These are phyloP conservation scores for Sporopachydermia lactativora DNA, from an alignment of 805 yeast genomes.

Conservation along the genomic window DNA sequence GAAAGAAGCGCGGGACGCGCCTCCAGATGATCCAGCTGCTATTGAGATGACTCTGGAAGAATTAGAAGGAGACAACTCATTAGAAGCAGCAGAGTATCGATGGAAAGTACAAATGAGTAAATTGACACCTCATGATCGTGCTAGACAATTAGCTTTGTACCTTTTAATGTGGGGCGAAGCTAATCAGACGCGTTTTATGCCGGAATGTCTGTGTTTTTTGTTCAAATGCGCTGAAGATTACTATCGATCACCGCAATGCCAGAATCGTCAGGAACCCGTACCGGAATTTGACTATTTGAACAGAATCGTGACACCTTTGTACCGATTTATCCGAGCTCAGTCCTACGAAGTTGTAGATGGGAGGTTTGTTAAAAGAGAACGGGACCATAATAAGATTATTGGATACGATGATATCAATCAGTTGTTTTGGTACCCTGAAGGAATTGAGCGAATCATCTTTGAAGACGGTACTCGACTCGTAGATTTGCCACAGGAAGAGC, in stretches of 20 bases:
- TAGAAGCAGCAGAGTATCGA: constrained; percentile 67
- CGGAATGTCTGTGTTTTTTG: constrained; percentile 83
- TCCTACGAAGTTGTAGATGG: constrained; percentile 45
- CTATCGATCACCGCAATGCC: constrained; percentile 78
- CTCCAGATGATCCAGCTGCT: constrained; percentile 35
- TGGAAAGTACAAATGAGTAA: constrained; percentile 58
- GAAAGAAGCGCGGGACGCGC: constrained; percentile 34
- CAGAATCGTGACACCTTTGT: constrained; percentile 85
- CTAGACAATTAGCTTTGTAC: constrained; percentile 50
- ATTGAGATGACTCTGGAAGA: constrained; percentile 47
- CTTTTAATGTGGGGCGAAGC: constrained; percentile 68
- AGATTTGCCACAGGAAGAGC: constrained; percentile 80
- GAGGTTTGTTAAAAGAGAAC: constrained; percentile 43
- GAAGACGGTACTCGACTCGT: constrained; percentile 89
- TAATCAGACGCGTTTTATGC: constrained; percentile 78
- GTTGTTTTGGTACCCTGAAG: constrained; percentile 99
- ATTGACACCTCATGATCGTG: constrained; percentile 40
- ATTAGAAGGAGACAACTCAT: constrained; percentile 50
- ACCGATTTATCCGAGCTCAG: constrained; percentile 52
- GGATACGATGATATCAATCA: constrained; percentile 98
- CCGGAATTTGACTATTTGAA: constrained; percentile 70
- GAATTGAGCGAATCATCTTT: constrained; percentile 81
- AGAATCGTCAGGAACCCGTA: constrained; percentile 38
- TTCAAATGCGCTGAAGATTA: constrained; percentile 93
- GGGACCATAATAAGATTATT: constrained; percentile 47